phyloP scores from a whole-genome alignment of 2,329 filamentous ascomycete species.

The Claviceps capensis region DNA sequence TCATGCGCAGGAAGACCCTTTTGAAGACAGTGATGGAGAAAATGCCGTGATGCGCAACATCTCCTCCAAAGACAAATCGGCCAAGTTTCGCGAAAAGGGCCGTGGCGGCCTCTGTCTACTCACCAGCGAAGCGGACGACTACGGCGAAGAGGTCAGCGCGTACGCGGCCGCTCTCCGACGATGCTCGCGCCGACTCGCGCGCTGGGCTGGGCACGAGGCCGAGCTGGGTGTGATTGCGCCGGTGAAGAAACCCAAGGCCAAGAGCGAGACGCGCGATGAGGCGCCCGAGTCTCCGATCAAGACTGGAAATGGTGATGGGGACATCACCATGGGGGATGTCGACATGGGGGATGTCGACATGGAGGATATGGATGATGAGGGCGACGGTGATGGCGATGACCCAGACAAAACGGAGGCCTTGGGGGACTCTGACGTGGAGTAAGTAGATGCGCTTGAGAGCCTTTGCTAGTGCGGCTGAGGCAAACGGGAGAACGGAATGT shows the following conservation, averaged over 20 bases:
- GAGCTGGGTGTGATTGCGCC: slow-evolving; percentile 33
- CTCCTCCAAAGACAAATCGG: slow-evolving; percentile 13
- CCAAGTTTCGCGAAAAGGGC: slow-evolving; percentile 40
- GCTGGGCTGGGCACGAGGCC: slow-evolving; percentile 45
- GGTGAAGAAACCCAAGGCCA: slow-evolving; percentile 25
- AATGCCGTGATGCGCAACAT: slow-evolving; percentile 23
- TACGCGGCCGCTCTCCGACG: slow-evolving; percentile 54
- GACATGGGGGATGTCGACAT: slow-evolving; percentile 39
- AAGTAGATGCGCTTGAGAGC: background rate
- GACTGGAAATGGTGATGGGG: slow-evolving; percentile 27
- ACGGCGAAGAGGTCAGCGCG: slow-evolving; percentile 57
- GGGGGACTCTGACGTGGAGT: slow-evolving; percentile 23
- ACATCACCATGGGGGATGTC: slow-evolving; percentile 37
- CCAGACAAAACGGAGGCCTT: slow-evolving; percentile 24
- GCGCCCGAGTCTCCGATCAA: slow-evolving; percentile 4
- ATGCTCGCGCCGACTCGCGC: slow-evolving; percentile 47
- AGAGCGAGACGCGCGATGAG: slow-evolving; percentile 11
- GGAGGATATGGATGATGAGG: slow-evolving; percentile 32
- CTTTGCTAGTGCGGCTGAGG: too few relatives aligned
- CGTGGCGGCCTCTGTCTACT: slow-evolving; percentile 52
- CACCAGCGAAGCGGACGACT: slow-evolving; percentile 52
- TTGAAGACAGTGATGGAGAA: slow-evolving; percentile 51
- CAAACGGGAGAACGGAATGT: too few relatives aligned
- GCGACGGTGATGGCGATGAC: slow-evolving; percentile 34
- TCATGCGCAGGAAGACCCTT: slow-evolving; percentile 38